A percentile compares a stretch with the other conserved stretches of the same genome.
Evolutionary conservation across 1,139 yeast genomes (phyloP).

Genomic region (Pichia kudriavzevii): DNA sequence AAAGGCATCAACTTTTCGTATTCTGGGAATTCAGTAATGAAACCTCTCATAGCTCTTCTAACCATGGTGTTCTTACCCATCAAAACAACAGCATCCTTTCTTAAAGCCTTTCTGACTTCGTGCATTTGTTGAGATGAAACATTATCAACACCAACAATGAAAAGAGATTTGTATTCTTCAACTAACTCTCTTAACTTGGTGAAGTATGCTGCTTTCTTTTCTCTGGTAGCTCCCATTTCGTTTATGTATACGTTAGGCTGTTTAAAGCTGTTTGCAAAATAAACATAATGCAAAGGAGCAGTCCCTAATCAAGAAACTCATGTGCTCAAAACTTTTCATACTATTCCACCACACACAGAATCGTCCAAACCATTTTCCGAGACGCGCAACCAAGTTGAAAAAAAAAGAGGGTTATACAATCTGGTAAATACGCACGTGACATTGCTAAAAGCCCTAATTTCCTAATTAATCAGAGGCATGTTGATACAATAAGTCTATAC

Average conservation of each 20-base stretch:
- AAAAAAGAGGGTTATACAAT: too few relatives aligned
- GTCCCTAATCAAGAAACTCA: not conserved
- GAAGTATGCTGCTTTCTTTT: slow-evolving; percentile 94
- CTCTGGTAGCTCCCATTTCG: slow-evolving; percentile 99
- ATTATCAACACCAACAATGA: slow-evolving; percentile 98
- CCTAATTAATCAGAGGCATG: too few relatives aligned
- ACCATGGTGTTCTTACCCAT: slow-evolving; percentile 99
- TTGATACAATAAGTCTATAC: too few relatives aligned
- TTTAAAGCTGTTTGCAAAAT: slow-evolving; percentile 54
- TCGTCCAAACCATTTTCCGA: too few relatives aligned
- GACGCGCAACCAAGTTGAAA: too few relatives aligned
- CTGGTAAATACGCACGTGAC: too few relatives aligned
- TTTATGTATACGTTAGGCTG: slow-evolving; percentile 85
- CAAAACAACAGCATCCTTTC: slow-evolving; percentile 90
- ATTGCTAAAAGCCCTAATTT: too few relatives aligned
- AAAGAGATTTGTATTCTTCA: slow-evolving; percentile 95
- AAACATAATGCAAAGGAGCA: not conserved
- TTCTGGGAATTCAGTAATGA: slow-evolving; percentile 90
- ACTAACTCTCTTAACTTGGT: slow-evolving; percentile 89
- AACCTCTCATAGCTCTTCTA: slow-evolving; percentile 98
- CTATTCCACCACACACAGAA: too few relatives aligned
- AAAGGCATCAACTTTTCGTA: slow-evolving; percentile 90
- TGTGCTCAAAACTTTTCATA: too few relatives aligned
- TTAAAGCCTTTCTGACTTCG: slow-evolving; percentile 95
- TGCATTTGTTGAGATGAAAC: slow-evolving; percentile 99